phyloP scores from a whole-genome alignment of 306 rosid species.

The Cicer pinnatifidum region DNA sequence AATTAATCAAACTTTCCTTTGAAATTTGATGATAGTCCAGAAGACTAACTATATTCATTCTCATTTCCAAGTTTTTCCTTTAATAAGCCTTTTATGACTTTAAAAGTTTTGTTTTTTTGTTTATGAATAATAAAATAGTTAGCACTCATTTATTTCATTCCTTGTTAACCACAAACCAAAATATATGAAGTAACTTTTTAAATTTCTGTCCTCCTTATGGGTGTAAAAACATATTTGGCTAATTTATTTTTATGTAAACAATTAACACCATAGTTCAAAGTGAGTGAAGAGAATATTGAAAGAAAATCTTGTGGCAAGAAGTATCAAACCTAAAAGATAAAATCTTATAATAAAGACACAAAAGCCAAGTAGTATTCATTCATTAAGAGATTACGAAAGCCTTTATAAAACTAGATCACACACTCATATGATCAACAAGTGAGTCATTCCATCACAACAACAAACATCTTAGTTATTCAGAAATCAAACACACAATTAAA shows the following conservation, averaged over 20 bases:
- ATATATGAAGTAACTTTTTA: no score
- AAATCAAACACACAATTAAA: not conserved
- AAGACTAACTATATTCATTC: conserved; percentile 17
- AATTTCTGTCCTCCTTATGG: no score
- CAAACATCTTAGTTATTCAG: conserved; percentile 41
- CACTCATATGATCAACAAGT: conserved; percentile 5
- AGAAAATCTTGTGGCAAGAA: no score
- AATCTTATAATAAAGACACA: no score
- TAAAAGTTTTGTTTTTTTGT: not conserved
- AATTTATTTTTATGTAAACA: no score
- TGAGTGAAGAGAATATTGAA: no score
- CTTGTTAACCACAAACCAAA: no score
- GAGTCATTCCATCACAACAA: conserved; percentile 7
- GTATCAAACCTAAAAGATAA: no score
- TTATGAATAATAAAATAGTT: not conserved
- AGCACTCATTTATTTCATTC: no score
- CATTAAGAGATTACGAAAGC: not conserved
- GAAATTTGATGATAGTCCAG: conserved; percentile 10
- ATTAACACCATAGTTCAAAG: no score
- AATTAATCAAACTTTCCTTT: conserved; percentile 31
- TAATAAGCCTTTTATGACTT: not conserved
- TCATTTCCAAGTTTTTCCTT: conserved; percentile 13
- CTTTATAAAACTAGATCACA: conserved; percentile 1
- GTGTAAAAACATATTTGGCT: no score
- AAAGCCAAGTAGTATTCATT: no score